A percentile compares a stretch with the other conserved stretches of the same genome.
phyloP scores from a whole-genome alignment of 805 yeast species.

The Kodamaea sagamina region DNA sequence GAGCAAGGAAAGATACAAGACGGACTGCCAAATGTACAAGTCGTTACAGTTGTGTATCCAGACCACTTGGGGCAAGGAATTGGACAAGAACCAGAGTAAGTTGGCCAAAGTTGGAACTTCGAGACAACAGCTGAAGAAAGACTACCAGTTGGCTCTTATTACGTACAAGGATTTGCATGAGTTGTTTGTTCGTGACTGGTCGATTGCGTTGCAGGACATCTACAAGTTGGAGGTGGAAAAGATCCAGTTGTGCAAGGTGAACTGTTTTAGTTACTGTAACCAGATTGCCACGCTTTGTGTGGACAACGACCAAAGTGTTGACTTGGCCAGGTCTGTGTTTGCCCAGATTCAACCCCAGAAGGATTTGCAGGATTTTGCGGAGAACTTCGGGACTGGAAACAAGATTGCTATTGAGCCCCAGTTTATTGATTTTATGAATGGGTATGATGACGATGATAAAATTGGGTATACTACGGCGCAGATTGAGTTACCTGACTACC shows the following conservation, averaged over 20 bases:
- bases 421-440: slow-evolving; percentile 59
- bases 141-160: slow-evolving; percentile 57
- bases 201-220: slow-evolving; percentile 55
- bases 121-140: slow-evolving; percentile 46
- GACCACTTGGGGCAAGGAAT: slow-evolving; percentile 72
- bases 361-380: slow-evolving; percentile 59
- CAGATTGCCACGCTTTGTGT: slow-evolving; percentile 75
- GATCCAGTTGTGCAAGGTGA: slow-evolving; percentile 65
- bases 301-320: slow-evolving; percentile 75
- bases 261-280: slow-evolving; percentile 78
- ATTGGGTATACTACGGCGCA: slow-evolving; percentile 26
- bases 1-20: slow-evolving; percentile 52
- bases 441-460: slow-evolving; percentile 26
- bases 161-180: slow-evolving; percentile 59
- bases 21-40: slow-evolving; percentile 59
- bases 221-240: slow-evolving; percentile 74
- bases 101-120: slow-evolving; percentile 50
- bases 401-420: slow-evolving; percentile 58
- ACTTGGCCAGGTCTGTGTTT: slow-evolving; percentile 61
- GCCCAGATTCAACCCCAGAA: slow-evolving; percentile 65
- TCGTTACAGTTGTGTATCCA: slow-evolving; percentile 62
- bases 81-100: slow-evolving; percentile 59
- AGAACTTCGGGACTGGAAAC: slow-evolving; percentile 63
- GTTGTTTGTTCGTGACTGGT: slow-evolving; percentile 75
- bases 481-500: slow-evolving; percentile 36